Conservation (phyloP, 192 early-diverging fungal genomes). For the Thamnidium elegans region DNA sequence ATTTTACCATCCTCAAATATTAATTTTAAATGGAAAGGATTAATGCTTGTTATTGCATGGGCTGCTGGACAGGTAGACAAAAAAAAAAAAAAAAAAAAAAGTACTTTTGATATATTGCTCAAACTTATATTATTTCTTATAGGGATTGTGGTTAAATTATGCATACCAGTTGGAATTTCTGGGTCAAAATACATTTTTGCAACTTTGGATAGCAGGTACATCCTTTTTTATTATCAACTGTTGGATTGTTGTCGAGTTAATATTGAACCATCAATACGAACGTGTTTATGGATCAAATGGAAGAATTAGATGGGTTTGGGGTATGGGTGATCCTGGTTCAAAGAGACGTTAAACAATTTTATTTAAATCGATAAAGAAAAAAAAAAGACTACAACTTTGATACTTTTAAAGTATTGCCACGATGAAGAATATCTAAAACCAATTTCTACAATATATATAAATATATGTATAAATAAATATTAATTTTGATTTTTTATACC, state of each 20-base stretch:
- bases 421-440: conserved; percentile 21
- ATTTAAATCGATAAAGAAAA: too few relatives aligned
- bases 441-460: conserved; percentile 10
- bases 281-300: conserved; percentile 48
- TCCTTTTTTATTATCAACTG: conserved; percentile 71
- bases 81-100: background rate
- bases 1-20: conserved; percentile 67
- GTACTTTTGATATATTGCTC: background rate
- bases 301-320: conserved; percentile 48
- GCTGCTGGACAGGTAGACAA: conserved; percentile 58
- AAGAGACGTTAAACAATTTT: conserved; percentile 3
- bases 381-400: too few relatives aligned
- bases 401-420: conserved; percentile 3
- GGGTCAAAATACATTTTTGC: conserved; percentile 77
- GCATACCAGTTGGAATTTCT: conserved; percentile 89
- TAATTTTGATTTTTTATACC: background rate
- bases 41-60: conserved; percentile 64
- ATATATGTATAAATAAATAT: background rate
- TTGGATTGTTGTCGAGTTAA: conserved; percentile 64
- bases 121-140: conserved; percentile 2
- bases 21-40: conserved; percentile 45
- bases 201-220: conserved; percentile 70
- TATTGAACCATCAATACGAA: conserved; percentile 46
- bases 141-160: conserved; percentile 82
- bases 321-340: conserved; percentile 32